Conservation (phyloP, 2,329 filamentous ascomycete genomes). For the Cryphonectria parasitica region DNA sequence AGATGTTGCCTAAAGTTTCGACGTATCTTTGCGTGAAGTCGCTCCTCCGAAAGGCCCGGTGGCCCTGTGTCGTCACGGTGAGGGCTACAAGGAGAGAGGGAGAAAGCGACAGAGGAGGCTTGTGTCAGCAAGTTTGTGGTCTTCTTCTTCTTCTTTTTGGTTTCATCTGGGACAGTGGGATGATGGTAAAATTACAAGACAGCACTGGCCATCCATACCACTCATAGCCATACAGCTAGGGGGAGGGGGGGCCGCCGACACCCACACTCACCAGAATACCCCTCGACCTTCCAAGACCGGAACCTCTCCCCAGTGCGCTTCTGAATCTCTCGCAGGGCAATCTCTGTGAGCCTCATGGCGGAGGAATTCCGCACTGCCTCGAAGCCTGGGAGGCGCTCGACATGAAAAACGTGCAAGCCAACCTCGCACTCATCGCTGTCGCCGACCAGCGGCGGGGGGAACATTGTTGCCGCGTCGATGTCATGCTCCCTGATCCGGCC, state of each 20-base stretch:
- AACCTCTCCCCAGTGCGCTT: slow-evolving; percentile 5
- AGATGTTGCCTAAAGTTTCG: background rate
- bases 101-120: background rate
- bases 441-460: background rate
- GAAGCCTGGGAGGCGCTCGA: slow-evolving; percentile 17
- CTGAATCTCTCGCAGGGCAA: slow-evolving; percentile 21
- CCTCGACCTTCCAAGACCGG: slow-evolving; percentile 11
- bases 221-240: background rate
- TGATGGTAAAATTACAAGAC: background rate
- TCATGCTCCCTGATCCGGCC: slow-evolving; percentile 21
- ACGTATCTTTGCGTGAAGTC: slow-evolving; percentile 20
- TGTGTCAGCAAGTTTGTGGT: background rate
- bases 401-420: slow-evolving; percentile 25
- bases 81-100: slow-evolving; percentile 13
- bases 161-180: background rate
- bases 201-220: background rate
- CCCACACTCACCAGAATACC: slow-evolving; percentile 22
- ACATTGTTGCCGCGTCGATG: slow-evolving; percentile 20
- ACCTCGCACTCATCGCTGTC: background rate
- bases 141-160: too few relatives aligned
- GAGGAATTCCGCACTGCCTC: background rate
- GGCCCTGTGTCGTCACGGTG: slow-evolving; percentile 20
- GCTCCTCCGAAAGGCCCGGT: slow-evolving; percentile 21
- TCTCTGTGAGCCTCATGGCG: slow-evolving; percentile 5
- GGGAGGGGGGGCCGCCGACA: background rate